A percentile compares a stretch with the other conserved stretches of the same genome.
phyloP scores from a whole-genome alignment of 2,329 filamentous ascomycete genomes.

The Diaporthe helianthi region DNA sequence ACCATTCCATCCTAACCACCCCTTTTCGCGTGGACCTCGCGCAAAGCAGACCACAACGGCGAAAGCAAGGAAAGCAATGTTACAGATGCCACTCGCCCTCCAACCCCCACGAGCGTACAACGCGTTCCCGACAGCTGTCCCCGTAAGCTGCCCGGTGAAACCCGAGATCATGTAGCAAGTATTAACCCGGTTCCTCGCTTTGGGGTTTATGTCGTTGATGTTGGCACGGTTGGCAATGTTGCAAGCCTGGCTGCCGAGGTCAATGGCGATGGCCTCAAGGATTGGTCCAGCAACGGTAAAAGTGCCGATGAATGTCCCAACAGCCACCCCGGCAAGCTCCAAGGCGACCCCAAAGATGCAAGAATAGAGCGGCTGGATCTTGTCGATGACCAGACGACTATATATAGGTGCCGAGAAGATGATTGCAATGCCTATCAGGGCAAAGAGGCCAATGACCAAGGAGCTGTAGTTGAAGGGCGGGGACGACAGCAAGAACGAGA shows the following conservation, averaged over 20 bases:
- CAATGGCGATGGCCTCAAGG: slow-evolving; percentile 73
- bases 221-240: slow-evolving; percentile 76
- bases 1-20: slow-evolving; percentile 52
- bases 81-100: slow-evolving; percentile 54
- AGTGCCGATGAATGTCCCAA: slow-evolving; percentile 74
- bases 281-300: slow-evolving; percentile 74
- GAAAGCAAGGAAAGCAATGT: slow-evolving; percentile 48
- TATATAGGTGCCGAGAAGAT: slow-evolving; percentile 75
- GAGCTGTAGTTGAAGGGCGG: slow-evolving; percentile 73
- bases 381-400: slow-evolving; percentile 73
- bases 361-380: slow-evolving; percentile 71
- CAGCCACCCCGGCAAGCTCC: slow-evolving; percentile 64
- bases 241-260: slow-evolving; percentile 75
- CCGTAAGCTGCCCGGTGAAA: slow-evolving; percentile 78
- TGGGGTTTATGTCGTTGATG: slow-evolving; percentile 75
- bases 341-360: slow-evolving; percentile 68
- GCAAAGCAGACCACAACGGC: slow-evolving; percentile 46
- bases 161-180: slow-evolving; percentile 81
- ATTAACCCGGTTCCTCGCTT: slow-evolving; percentile 77
- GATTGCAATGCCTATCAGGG: slow-evolving; percentile 75
- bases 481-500: slow-evolving; percentile 79
- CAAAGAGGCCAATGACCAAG: slow-evolving; percentile 77
- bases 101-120: slow-evolving; percentile 52
- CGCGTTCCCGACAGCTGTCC: slow-evolving; percentile 45
- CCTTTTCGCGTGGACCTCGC: slow-evolving; percentile 49